Conservation (phyloP, 208 protist species). For the Lotmaria passim region DNA sequence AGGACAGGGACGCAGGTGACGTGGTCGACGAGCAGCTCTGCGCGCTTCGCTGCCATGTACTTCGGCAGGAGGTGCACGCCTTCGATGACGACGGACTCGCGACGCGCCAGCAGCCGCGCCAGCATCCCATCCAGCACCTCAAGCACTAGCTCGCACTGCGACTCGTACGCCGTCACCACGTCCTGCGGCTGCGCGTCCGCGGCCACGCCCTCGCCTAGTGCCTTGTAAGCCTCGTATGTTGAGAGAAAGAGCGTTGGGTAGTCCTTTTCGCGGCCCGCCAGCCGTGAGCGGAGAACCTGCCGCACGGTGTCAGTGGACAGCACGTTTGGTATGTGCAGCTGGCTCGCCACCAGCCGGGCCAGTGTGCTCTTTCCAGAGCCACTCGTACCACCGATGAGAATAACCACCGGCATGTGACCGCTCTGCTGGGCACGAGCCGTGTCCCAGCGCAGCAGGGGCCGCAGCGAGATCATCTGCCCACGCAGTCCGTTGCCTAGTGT, state of each 20-base stretch:
- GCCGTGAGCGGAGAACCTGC: slow-evolving; percentile 70
- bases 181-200: slow-evolving; percentile 5
- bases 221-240: slow-evolving; percentile 65
- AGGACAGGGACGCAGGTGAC: slow-evolving; percentile 57
- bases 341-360: slow-evolving; percentile 75
- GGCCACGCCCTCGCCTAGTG: background rate
- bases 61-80: slow-evolving; percentile 60
- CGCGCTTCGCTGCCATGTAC: slow-evolving; percentile 43
- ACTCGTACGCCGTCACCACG: slow-evolving; percentile 21
- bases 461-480: slow-evolving; percentile 48
- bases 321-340: slow-evolving; percentile 82
- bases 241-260: slow-evolving; percentile 65
- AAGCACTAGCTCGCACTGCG: slow-evolving; percentile 25
- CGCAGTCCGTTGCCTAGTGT: slow-evolving; percentile 40
- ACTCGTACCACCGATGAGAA: slow-evolving; percentile 92
- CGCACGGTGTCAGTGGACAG: slow-evolving; percentile 93
- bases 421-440: slow-evolving; percentile 46
- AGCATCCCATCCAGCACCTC: slow-evolving; percentile 23
- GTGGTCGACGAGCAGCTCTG: slow-evolving; percentile 37
- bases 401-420: slow-evolving; percentile 65
- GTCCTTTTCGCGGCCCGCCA: slow-evolving; percentile 28
- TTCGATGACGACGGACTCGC: slow-evolving; percentile 61
- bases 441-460: slow-evolving; percentile 48
- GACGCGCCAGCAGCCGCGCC: slow-evolving; percentile 12
- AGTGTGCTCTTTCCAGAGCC: slow-evolving; percentile 93